Conservation (phyloP, 2,329 filamentous ascomycete species). For the Claviceps digitariae region DNA sequence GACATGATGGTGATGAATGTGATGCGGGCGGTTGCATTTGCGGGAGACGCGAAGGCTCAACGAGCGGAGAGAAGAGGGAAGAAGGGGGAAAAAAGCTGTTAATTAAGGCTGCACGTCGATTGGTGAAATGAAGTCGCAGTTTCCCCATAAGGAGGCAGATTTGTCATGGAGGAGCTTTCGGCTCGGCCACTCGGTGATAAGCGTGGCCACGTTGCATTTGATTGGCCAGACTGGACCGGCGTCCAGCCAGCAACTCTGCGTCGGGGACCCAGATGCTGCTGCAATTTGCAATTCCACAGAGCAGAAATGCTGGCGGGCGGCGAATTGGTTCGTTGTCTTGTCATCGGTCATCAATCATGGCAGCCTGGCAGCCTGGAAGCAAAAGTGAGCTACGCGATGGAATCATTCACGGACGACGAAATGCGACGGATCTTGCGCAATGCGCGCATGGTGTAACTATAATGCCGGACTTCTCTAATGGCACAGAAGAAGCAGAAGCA, state of each 20-base stretch:
- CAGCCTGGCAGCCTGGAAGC: too few relatives aligned
- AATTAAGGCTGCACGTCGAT: not conserved
- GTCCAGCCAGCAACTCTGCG: not conserved
- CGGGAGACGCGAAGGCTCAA: slow-evolving; percentile 8
- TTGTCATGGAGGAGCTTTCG: slow-evolving; percentile 21
- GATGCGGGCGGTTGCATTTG: slow-evolving; percentile 11
- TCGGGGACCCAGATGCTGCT: not conserved
- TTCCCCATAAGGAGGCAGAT: slow-evolving; percentile 15
- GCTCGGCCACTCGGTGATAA: slow-evolving; percentile 25
- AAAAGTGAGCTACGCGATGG: not conserved
- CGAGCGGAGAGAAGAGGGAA: slow-evolving; percentile 10
- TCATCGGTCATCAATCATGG: not conserved
- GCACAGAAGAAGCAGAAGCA: not conserved
- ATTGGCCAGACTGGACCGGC: slow-evolving; percentile 17
- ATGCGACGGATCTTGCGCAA: not conserved
- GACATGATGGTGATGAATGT: slow-evolving; percentile 35
- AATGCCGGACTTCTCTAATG: not conserved
- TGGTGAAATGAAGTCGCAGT: slow-evolving; percentile 1
- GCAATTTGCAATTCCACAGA: not conserved
- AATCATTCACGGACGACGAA: not conserved
- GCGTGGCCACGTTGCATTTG: slow-evolving; percentile 9
- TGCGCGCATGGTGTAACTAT: not conserved
- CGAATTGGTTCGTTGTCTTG: not conserved
- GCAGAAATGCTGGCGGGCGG: not conserved
- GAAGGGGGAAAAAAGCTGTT: slow-evolving; percentile 2